Conservation (phyloP, 1,139 yeast species). For the Trichomonascaceae sp. region DNA sequence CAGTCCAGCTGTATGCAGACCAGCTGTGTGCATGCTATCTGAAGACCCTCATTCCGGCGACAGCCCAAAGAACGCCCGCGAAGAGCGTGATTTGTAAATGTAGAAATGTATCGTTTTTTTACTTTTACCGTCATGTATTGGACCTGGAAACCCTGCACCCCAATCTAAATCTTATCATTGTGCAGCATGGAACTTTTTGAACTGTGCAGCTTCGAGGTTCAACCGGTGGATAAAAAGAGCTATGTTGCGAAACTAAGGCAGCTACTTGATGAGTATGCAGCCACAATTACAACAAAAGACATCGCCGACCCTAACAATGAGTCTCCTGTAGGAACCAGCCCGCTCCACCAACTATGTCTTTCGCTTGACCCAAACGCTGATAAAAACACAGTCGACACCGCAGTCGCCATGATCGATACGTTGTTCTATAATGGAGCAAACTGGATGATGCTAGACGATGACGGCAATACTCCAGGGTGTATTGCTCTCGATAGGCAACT, state of each 20-base stretch:
- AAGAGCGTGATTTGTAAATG: too few species aligned
- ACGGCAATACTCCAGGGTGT: constrained; percentile 69
- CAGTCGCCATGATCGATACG: constrained; percentile 43
- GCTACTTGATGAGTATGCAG: constrained; percentile 56
- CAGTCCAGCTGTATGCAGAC: constrained; percentile 59
- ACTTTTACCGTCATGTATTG: too few species aligned
- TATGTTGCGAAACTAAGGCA: constrained; percentile 35
- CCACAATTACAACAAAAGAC: constrained; percentile 74
- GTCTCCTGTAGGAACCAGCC: constrained; percentile 44
- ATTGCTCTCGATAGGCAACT: constrained; percentile 26
- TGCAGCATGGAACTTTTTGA: constrained; percentile 51
- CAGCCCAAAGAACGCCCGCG: too few species aligned
- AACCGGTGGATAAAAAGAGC: constrained; percentile 39
- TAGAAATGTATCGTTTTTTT: too few species aligned
- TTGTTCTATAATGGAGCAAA: constrained; percentile 84
- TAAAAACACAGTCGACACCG: constrained; percentile 31
- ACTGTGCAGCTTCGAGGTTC: constrained; percentile 39
- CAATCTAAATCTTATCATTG: too few species aligned
- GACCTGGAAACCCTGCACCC: too few species aligned
- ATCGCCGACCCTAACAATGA: constrained; percentile 27
- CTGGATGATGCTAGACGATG: constrained; percentile 55
- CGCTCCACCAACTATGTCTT: constrained; percentile 49
- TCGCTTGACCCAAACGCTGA: constrained; percentile 22
- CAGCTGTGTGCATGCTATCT: too few species aligned
- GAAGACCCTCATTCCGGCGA: too few species aligned